phyloP scores from a whole-genome alignment of 495 filamentous ascomycete genomes.

The Aspergillus wentii region DNA sequence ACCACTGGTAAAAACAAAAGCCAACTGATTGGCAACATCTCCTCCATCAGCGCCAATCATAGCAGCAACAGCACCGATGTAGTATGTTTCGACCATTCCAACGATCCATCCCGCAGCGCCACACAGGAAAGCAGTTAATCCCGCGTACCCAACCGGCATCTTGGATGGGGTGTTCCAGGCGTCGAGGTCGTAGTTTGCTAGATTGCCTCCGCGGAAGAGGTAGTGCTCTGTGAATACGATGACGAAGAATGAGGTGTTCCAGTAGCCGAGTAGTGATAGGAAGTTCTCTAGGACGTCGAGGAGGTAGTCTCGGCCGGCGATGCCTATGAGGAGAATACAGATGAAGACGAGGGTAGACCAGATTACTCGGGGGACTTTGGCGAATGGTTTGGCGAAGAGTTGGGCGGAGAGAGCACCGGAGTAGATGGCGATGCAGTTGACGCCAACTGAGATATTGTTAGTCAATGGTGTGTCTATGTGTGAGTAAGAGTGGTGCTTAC shows the following conservation, averaged over 20 bases:
- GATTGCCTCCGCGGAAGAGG: constrained; percentile 48
- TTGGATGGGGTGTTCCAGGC: constrained; percentile 26
- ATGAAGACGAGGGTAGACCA: constrained; percentile 38
- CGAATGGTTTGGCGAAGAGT: constrained; percentile 34
- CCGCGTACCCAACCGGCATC: constrained; percentile 28
- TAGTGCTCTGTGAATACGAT: constrained; percentile 59
- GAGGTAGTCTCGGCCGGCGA: constrained; percentile 36
- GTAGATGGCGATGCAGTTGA: constrained; percentile 43
- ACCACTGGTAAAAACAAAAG: constrained; percentile 17
- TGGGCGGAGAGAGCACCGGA: constrained; percentile 34
- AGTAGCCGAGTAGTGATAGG: constrained; percentile 55
- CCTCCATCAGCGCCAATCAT: constrained; percentile 19
- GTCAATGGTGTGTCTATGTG: too few species aligned
- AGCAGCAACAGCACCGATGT: constrained; percentile 20
- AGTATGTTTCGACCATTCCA: constrained; percentile 36
- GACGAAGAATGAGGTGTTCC: constrained; percentile 52
- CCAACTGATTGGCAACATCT: constrained; percentile 27
- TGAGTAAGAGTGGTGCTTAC: constrained; percentile 12
- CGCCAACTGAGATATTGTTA: too few species aligned
- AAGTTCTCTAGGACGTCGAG: constrained; percentile 46
- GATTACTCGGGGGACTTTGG: constrained; percentile 34
- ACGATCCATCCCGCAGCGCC: constrained; percentile 32
- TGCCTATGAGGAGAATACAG: constrained; percentile 32
- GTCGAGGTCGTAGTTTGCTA: constrained; percentile 36
- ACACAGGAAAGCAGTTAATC: constrained; percentile 23